Percentiles rank a stretch among this genome's conserved stretches.
phyloP scores from a whole-genome alignment of 768 basidiomycete species.

The Rhodotorula babjevae region DNA sequence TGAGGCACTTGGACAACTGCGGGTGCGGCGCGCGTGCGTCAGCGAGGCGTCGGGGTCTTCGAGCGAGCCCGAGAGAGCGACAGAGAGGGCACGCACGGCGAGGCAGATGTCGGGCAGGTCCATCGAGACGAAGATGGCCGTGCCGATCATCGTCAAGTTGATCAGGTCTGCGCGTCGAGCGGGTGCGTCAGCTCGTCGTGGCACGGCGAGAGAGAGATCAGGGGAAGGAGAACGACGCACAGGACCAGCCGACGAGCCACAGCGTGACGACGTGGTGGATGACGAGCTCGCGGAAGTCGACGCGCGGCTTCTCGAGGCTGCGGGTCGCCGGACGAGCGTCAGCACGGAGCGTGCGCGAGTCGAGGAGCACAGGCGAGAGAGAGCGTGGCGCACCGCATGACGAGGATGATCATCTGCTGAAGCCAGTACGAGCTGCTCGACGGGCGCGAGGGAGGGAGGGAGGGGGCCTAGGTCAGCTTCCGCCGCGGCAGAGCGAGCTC shows the following conservation, averaged over 20 bases:
- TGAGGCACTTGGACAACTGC: conserved; percentile 76
- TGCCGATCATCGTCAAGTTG: conserved; percentile 81
- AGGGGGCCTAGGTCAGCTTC: not conserved
- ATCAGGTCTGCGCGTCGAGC: conserved; percentile 50
- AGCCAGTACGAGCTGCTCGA: conserved; percentile 67
- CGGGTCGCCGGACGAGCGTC: not conserved
- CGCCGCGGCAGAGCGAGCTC: no score
- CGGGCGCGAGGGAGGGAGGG: no score
- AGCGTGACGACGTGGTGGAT: conserved; percentile 89
- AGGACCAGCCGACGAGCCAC: conserved; percentile 79
- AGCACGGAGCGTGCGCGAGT: not conserved
- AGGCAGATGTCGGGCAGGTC: conserved; percentile 87
- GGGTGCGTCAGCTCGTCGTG: no score
- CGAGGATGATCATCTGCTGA: conserved; percentile 81
- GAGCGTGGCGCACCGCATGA: conserved; percentile 52
- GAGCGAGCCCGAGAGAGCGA: not conserved
- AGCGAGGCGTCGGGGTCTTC: no score
- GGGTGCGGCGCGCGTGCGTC: not conserved
- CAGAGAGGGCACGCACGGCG: conserved; percentile 55
- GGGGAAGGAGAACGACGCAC: conserved; percentile 44
- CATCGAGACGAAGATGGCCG: conserved; percentile 92
- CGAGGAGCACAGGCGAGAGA: no score
- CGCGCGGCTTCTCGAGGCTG: conserved; percentile 82
- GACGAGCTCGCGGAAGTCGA: conserved; percentile 81
- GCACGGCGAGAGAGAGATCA: not conserved